These are phyloP conservation scores for Penicillium soppii DNA, from an alignment of 495 filamentous ascomycete species.

Conservation along the genomic window DNA sequence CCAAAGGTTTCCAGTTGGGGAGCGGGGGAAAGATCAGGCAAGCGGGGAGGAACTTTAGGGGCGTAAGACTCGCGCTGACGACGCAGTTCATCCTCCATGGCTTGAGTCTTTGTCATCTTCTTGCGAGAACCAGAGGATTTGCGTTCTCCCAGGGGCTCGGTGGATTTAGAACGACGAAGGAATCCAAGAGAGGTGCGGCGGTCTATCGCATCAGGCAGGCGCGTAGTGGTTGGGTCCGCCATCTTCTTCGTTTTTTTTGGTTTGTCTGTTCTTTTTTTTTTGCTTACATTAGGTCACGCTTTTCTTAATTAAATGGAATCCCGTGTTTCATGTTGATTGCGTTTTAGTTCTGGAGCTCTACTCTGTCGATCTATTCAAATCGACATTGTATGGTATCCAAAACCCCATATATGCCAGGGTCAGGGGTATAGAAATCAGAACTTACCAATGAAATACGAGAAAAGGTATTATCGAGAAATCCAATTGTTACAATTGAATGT, in stretches of 20 bases:
- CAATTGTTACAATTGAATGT: no score
- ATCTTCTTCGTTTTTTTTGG: conserved; percentile 15
- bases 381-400: background rate
- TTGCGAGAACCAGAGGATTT: conserved; percentile 62
- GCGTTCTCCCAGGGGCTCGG: conserved; percentile 51
- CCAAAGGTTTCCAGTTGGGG: conserved; percentile 70
- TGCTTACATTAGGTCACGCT: no score
- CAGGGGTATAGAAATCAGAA: background rate
- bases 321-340: background rate
- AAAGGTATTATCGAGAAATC: no score
- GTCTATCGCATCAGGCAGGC: conserved; percentile 21
- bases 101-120: conserved; percentile 56
- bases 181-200: conserved; percentile 56
- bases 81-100: conserved; percentile 64
- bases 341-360: background rate
- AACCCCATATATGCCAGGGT: background rate
- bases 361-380: background rate
- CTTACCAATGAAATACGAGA: conserved; percentile 4
- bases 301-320: no score
- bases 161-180: conserved; percentile 79
- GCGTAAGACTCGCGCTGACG: conserved; percentile 66
- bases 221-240: conserved; percentile 20
- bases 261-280: conserved; percentile 2
- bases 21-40: conserved; percentile 71
- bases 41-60: conserved; percentile 69